phyloP scores from a whole-genome alignment of 768 basidiomycete genomes.

The Dendrothele bispora region DNA sequence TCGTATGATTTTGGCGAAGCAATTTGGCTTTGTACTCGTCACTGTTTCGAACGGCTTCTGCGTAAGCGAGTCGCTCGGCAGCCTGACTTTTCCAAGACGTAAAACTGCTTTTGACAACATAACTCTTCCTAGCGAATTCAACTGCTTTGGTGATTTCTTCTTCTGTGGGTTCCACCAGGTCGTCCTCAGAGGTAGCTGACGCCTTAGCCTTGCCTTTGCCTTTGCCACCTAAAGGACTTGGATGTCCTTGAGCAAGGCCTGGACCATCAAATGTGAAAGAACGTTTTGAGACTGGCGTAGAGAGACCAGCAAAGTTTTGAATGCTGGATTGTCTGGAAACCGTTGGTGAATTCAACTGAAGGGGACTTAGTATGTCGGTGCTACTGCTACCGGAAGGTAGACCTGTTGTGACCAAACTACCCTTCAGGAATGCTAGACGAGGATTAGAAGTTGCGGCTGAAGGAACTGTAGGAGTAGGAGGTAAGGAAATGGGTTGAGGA shows the following conservation, averaged over 20 bases:
- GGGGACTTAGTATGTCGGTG: slow-evolving; percentile 43
- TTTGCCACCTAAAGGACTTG: slow-evolving; percentile 14
- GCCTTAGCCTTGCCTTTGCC: slow-evolving; percentile 29
- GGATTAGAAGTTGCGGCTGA: slow-evolving; percentile 28
- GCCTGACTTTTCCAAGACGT: slow-evolving; percentile 46
- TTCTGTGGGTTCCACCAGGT: slow-evolving; percentile 30
- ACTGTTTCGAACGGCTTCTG: slow-evolving; percentile 60
- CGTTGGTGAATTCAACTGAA: slow-evolving; percentile 36
- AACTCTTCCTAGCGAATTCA: slow-evolving; percentile 39
- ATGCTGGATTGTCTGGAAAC: slow-evolving; percentile 18
- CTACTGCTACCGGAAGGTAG: slow-evolving; percentile 16
- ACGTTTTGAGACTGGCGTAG: not conserved
- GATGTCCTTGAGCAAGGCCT: not conserved
- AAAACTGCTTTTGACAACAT: slow-evolving; percentile 42
- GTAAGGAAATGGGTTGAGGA: slow-evolving; percentile 45
- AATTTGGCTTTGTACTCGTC: slow-evolving; percentile 61
- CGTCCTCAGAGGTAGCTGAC: slow-evolving; percentile 27
- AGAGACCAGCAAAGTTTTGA: not conserved
- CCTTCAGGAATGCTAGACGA: slow-evolving; percentile 32
- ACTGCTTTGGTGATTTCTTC: slow-evolving; percentile 40
- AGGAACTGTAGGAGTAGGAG: slow-evolving; percentile 40
- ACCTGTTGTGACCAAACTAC: slow-evolving; percentile 21
- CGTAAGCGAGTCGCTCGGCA: slow-evolving; percentile 50
- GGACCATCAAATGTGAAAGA: not conserved
- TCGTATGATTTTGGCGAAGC: no score